Evolutionary conservation across 768 basidiomycete genomes (phyloP).

Genomic region (Suillus sp.): DNA sequence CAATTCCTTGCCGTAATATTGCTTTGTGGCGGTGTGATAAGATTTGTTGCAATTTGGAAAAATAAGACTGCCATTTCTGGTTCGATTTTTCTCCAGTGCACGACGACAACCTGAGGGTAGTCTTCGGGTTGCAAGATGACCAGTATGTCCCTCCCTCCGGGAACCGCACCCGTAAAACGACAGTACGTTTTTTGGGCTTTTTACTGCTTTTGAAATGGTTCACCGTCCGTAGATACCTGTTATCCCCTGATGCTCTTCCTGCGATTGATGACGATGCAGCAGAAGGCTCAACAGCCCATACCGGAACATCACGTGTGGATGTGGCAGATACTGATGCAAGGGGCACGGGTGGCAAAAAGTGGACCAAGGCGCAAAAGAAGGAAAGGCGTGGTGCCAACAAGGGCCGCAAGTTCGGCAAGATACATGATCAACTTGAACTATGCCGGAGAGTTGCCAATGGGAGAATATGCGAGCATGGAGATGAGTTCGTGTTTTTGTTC

Average conservation of each 20-base stretch:
- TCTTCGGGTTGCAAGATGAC: slow-evolving; percentile 4
- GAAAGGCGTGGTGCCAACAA: slow-evolving; percentile 83
- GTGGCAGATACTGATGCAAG: slow-evolving; percentile 39
- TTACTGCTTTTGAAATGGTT: slow-evolving; percentile 1
- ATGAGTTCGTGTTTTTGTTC: slow-evolving; percentile 47
- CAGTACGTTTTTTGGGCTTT: slow-evolving; percentile 40
- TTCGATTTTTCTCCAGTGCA: not conserved
- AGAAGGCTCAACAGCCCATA: slow-evolving; percentile 54
- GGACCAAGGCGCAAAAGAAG: slow-evolving; percentile 69
- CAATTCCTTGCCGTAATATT: not conserved
- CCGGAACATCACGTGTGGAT: slow-evolving; percentile 19
- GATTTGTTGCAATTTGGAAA: not conserved
- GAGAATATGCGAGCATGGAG: slow-evolving; percentile 67
- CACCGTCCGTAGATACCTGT: slow-evolving; percentile 41
- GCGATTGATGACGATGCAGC: slow-evolving; percentile 61
- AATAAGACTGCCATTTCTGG: not conserved
- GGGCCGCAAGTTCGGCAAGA: slow-evolving; percentile 73
- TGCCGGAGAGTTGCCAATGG: slow-evolving; percentile 82
- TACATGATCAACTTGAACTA: slow-evolving; percentile 78
- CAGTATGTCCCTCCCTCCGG: slow-evolving; percentile 31
- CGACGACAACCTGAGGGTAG: not conserved
- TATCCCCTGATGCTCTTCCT: slow-evolving; percentile 30
- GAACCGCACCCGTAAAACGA: slow-evolving; percentile 55
- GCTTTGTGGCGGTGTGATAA: not conserved
- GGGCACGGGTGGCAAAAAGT: slow-evolving; percentile 39